These are phyloP conservation scores for Vachellia pachyceras DNA, from an alignment of 306 rosid genomes.

Conservation along the genomic window DNA sequence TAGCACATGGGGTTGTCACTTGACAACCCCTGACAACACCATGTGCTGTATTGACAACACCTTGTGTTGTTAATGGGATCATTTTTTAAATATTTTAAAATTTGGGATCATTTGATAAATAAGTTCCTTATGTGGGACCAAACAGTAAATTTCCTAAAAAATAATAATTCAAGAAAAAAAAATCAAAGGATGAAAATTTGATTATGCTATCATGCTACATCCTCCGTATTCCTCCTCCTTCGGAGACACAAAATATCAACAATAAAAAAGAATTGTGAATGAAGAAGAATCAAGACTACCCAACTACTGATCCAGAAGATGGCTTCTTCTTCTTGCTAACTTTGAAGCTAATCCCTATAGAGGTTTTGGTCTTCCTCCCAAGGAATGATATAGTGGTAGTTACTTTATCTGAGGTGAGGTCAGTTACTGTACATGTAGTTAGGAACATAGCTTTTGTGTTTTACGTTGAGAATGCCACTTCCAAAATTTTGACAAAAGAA, in stretches of 20 bases:
- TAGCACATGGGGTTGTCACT: too few relatives aligned
- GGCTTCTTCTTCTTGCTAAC: slow-evolving; percentile 20
- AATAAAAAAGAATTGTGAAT: slow-evolving; percentile 46
- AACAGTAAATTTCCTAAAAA: too few relatives aligned
- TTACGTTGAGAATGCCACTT: slow-evolving; percentile 37
- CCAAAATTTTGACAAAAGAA: slow-evolving; percentile 16
- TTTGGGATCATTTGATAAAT: too few relatives aligned
- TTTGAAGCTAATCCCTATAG: slow-evolving; percentile 31
- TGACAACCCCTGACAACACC: too few relatives aligned
- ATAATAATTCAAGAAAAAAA: neutral
- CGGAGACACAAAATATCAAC: slow-evolving; percentile 31
- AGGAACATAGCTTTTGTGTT: neutral
- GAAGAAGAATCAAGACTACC: slow-evolving; percentile 28
- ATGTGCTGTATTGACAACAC: too few relatives aligned
- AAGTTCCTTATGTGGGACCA: too few relatives aligned
- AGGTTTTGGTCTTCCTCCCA: neutral
- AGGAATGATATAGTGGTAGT: slow-evolving; percentile 34
- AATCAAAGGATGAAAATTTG: neutral
- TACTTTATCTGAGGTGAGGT: slow-evolving; percentile 18
- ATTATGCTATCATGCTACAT: slow-evolving; percentile 6
- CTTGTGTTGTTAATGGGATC: too few relatives aligned
- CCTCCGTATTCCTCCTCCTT: neutral
- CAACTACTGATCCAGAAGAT: slow-evolving; percentile 28
- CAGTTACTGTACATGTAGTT: slow-evolving; percentile 19
- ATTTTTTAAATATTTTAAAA: too few relatives aligned